Base-by-base conservation (phyloP, 345 rosid species). In the Zanthoxylum bungeanum region DNA sequence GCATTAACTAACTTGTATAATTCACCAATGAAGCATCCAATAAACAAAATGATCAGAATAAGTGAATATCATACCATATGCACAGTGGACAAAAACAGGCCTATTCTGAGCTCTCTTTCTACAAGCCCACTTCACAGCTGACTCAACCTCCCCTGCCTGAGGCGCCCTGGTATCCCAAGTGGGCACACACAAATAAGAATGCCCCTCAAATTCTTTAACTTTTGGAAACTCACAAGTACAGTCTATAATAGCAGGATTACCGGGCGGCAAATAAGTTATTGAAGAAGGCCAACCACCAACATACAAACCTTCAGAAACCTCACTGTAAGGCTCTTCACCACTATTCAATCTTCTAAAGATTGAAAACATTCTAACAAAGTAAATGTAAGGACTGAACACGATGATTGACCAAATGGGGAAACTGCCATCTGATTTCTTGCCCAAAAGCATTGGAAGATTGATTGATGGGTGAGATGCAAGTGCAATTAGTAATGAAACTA, bases 141-240 rank as follows among this genome's bases (percentile, higher is more conserved):
- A 79, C 70, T 89, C 95, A 25, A 89, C 87, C 73, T 87, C 84
- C 40, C 73, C 85, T 0, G 92, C 88, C 60, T 69, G 79, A 64
- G 95, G 95, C 1, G 95, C 67, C 76, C 92, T 81, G 2, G 92
- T 89, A 61, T 89, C 92, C 95, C 95, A 89, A 71, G 95, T 87
- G 5, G 95, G 89, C 27, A 89, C 63, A 55, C 95, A 87, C 6
- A 89, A 75, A 73, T 89, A 89, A 4, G 87, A 52, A 36, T 78
- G 77, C 25, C 80, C 76, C n/a, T 74, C 70, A n/a, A 90, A 75
- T 72, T 83, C 87, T 33, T 59, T 7, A 42, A 34, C 27, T 60
- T 87, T 83, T 1, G 95, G 95, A 39, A 89, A 70, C 75, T 89
- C 95, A 53, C 92, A 83, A 33, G 95, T 89, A 65, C 95, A 89